Evolutionary conservation across 495 filamentous ascomycete genomes (phyloP).

Genomic region (Chaetomium tenue): DNA sequence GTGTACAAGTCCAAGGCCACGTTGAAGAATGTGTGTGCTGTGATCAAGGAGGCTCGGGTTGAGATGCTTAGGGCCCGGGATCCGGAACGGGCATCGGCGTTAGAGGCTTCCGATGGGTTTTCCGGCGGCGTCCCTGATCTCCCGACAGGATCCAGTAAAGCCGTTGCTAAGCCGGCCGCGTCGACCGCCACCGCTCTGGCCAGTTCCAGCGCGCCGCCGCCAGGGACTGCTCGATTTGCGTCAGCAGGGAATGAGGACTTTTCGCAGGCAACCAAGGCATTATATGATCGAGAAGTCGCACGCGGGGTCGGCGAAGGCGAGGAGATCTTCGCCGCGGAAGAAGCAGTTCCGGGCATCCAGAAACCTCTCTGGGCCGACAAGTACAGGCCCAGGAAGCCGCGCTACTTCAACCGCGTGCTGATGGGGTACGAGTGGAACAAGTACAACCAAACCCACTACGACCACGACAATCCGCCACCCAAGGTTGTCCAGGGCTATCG

Average conservation of each 20-base stretch:
- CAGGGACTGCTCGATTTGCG: constrained; percentile 69
- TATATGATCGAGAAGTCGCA: constrained; percentile 92
- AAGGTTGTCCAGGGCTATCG: constrained; percentile 99
- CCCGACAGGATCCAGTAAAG: constrained; percentile 24
- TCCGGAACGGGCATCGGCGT: constrained; percentile 62
- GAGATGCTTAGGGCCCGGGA: constrained; percentile 66
- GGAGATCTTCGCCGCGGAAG: constrained; percentile 93
- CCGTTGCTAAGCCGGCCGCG: constrained; percentile 28
- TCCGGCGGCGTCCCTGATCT: constrained; percentile 22
- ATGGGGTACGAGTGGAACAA: constrained; percentile 99
- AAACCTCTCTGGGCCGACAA: constrained; percentile 84
- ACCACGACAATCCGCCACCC: constrained; percentile 96
- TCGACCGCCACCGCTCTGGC: constrained; percentile 30
- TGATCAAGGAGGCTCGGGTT: constrained; percentile 71
- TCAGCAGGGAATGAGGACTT: constrained; percentile 77
- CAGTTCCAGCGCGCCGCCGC: constrained; percentile 44
- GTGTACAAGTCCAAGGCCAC: constrained; percentile 92
- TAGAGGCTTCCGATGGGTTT: constrained; percentile 38
- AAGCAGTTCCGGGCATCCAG: constrained; percentile 62
- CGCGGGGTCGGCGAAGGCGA: constrained; percentile 90
- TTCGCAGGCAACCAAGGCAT: constrained; percentile 82
- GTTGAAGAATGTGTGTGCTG: constrained; percentile 74
- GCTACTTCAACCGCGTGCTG: constrained; percentile 97
- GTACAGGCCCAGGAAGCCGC: constrained; percentile 87
- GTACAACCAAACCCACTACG: constrained; percentile 99